Base-by-base conservation (phyloP, 257 asterid genomes). In the Solanum sejunctum region DNA sequence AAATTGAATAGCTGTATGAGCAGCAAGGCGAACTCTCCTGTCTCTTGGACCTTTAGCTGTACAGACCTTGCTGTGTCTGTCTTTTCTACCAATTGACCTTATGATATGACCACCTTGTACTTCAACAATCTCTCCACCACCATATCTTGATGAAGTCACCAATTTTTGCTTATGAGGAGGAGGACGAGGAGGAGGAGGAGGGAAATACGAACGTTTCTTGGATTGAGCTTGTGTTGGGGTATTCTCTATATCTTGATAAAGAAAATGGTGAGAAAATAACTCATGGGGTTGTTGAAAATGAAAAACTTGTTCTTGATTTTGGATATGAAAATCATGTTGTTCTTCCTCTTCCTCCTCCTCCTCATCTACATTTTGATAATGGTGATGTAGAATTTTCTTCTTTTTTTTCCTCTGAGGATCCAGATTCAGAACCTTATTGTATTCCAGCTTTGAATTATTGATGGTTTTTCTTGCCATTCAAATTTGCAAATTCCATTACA, bases 21-120 rank as follows among this genome's bases (percentile, higher is more conserved):
- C 99, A 12, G 99, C 94, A 49, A 97, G 97, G 82, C 99, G 93
- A 12, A 97, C 98, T 7, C 99, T 94, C 77, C 99, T 91, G 92
- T 97, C 99, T 80, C 99, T 85, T 3, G 98, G 97, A 79, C 99
- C 99, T 86, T 93, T 97, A 10, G 99, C 98, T 17, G 99, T 97
- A 91, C 99, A 95, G 15, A 97, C 99, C 86, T 97, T 97, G 88
- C 99, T 97, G 88, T 97, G 99, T 57, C 99, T 90, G 91, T 97
- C 99, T 90, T 97, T 97, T 71, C 98, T 85, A 47, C 99, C 99
- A 13, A 92, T 95, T 52, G 99, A 92, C 92, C 98, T 86, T 13
- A 97, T 93, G 88, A 97, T 97, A 97, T 95, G 99, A 81, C 99
- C 99, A 64, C 98, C 99, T 82, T 93, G 97, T 5, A 97, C 99